These are phyloP conservation scores for Nissolia schottii DNA, from an alignment of 306 rosid species.

Conservation along the genomic window DNA sequence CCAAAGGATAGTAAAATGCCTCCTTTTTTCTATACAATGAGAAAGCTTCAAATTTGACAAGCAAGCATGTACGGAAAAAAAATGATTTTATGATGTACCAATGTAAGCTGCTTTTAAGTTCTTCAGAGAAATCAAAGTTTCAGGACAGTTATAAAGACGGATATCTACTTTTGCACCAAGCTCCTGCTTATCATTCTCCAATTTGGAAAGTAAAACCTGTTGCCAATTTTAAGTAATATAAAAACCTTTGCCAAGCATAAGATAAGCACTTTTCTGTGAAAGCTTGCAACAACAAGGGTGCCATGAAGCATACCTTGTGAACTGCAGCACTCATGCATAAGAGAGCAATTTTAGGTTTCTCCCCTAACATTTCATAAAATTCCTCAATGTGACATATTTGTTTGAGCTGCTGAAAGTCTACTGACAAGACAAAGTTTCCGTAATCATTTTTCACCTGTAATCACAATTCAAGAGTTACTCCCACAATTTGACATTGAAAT, in stretches of 20 bases:
- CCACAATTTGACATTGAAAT: background rate
- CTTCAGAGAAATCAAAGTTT: constrained; percentile 77
- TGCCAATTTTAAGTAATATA: constrained; percentile 23
- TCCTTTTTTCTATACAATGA: background rate
- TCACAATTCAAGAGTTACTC: constrained; percentile 7
- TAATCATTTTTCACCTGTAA: constrained; percentile 46
- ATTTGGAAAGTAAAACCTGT: constrained; percentile 52
- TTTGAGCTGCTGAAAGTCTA: constrained; percentile 66
- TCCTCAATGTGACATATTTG: constrained; percentile 40
- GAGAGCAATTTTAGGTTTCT: constrained; percentile 68
- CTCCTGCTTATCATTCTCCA: constrained; percentile 38
- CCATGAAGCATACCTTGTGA: constrained; percentile 55
- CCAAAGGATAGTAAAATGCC: constrained; percentile 9
- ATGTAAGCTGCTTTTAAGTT: constrained; percentile 90
- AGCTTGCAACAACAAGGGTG: background rate
- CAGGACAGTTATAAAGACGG: constrained; percentile 78
- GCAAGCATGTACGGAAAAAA: background rate
- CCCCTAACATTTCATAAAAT: constrained; percentile 53
- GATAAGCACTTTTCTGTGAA: background rate
- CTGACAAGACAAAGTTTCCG: constrained; percentile 45
- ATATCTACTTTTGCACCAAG: constrained; percentile 52
- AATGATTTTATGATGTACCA: constrained; percentile 41
- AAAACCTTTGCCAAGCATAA: constrained; percentile 6
- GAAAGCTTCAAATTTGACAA: background rate
- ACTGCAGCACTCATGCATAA: constrained; percentile 67